Percentiles rank a stretch among this genome's conserved stretches.
Conservation (phyloP, 768 basidiomycete genomes). For the Lentinus tigrinus region DNA sequence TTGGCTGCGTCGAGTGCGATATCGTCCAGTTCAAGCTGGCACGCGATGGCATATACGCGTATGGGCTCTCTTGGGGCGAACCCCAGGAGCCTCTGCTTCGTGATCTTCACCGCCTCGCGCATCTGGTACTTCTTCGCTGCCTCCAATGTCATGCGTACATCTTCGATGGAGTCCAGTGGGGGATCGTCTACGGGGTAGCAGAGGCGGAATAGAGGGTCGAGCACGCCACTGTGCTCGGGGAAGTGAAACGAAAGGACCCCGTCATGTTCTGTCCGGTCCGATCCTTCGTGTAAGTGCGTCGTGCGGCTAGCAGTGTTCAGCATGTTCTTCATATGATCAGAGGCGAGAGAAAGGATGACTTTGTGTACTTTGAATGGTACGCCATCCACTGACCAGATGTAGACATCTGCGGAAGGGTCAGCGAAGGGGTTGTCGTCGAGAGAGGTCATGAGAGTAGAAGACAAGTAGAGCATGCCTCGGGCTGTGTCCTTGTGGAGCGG, state of each 20-base stretch:
- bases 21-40: constrained; percentile 24
- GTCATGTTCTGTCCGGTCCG: constrained; percentile 16
- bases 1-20: constrained; percentile 29
- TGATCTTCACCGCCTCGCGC: constrained; percentile 17
- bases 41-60: constrained; percentile 35
- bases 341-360: constrained; percentile 52
- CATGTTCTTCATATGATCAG: constrained; percentile 55
- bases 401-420: constrained; percentile 42
- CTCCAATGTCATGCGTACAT: constrained; percentile 11
- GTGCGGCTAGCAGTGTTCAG: constrained; percentile 38
- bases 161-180: background rate
- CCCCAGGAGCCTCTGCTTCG: constrained; percentile 1
- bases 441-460: background rate
- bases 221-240: constrained; percentile 23
- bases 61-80: constrained; percentile 29
- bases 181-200: constrained; percentile 35
- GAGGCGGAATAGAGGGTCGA: constrained; percentile 33
- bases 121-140: constrained; percentile 28
- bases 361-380: constrained; percentile 54
- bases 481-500: background rate
- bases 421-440: constrained; percentile 36
- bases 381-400: constrained; percentile 52
- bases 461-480: background rate
- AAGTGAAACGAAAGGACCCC: constrained; percentile 22
- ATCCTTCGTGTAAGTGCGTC: background rate